These are phyloP conservation scores for Candida dajiaensis DNA, from an alignment of 805 yeast genomes.

Conservation along the genomic window DNA sequence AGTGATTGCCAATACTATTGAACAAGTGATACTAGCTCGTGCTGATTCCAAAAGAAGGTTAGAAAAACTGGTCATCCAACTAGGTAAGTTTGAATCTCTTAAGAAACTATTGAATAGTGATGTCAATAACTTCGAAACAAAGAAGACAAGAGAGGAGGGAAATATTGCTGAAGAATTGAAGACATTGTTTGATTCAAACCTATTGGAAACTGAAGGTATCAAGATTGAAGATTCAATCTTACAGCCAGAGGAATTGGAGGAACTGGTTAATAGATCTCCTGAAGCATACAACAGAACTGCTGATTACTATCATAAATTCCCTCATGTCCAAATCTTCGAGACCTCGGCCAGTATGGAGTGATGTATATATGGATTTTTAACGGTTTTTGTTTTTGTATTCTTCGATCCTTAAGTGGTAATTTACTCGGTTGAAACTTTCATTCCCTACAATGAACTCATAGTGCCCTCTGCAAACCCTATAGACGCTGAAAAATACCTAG, in stretches of 20 bases:
- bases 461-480: no score
- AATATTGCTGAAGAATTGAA: conserved; percentile 35
- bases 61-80: conserved; percentile 68
- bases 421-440: no score
- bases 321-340: conserved; percentile 35
- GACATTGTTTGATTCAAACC: conserved; percentile 33
- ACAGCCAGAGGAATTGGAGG: conserved; percentile 37
- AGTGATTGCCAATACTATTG: conserved; percentile 73
- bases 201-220: conserved; percentile 29
- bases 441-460: no score
- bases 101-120: conserved; percentile 30
- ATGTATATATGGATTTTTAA: not conserved
- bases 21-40: conserved; percentile 70
- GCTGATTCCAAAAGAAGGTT: conserved; percentile 77
- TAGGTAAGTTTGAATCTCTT: conserved; percentile 50
- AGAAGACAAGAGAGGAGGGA: conserved; percentile 20
- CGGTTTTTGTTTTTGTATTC: no score
- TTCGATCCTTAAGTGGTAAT: no score
- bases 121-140: conserved; percentile 19
- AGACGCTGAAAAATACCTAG: no score
- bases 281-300: conserved; percentile 33
- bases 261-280: conserved; percentile 42
- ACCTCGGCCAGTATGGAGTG: conserved; percentile 25
- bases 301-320: conserved; percentile 19
- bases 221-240: conserved; percentile 18